Base-by-base conservation (phyloP, 1,139 yeast species). In the Taphrina confusa region DNA sequence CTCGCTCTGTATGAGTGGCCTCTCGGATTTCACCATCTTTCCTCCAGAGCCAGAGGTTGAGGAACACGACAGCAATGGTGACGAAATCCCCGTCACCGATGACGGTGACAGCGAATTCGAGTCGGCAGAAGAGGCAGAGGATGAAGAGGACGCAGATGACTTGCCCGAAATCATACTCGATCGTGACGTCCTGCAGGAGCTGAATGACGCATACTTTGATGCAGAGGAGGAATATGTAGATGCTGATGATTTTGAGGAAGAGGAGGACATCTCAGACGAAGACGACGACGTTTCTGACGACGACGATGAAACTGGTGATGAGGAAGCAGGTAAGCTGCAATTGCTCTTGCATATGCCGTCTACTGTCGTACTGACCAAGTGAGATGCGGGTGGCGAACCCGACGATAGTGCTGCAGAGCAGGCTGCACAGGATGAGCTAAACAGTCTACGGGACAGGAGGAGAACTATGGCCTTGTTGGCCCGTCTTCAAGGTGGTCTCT, bases 251-350 rank as follows among this genome's bases (percentile, higher is more conserved):
- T 62, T 37, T 20, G 44, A 20, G 12, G 45, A 39, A 11, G 60
- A 25, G 22, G 59, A 59, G 23, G 51, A 56, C 25, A 57, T 52
- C 6, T 60, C 45, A 8, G 39, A 36, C 28, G 61, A 34, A n/a
- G 62, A 59, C 37, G 64, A 61, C 37, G 61, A 61, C 22, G 65
- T 46, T 9, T n/a, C n/a, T n/a, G 59, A 39, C 23, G 59, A 37
- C n/a, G 64, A 62, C 25, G 64, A 49, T 14, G 59, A 40, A n/a
- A 12, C 23, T 27, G n/a, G n/a, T n/a, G 16, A 23, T 14, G 61
- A 22, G 18, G 56, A 23, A n/a, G n/a, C n/a, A n/a, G n/a, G n/a
- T n/a, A n/a, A n/a, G n/a, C n/a, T n/a, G n/a, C n/a, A n/a, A n/a
- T n/a, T n/a, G n/a, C n/a, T n/a, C n/a, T n/a, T n/a, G n/a, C n/a